Percentiles rank a stretch among this genome's conserved stretches.
Conservation (phyloP, 352 stramenopile species). For the Plasmopara halstedii region DNA sequence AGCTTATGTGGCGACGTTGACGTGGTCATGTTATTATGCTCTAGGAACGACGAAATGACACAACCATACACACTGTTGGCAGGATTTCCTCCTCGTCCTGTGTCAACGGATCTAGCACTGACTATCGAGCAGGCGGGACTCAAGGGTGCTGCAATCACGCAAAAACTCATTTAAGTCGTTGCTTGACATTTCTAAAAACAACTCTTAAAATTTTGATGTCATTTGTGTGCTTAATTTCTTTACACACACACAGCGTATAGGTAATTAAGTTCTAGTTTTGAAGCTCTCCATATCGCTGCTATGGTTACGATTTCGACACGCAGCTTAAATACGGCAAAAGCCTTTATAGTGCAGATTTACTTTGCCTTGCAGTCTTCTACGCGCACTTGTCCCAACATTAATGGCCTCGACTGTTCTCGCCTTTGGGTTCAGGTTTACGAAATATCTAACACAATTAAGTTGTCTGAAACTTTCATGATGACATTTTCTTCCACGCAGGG, state of each 20-base stretch:
- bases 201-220: neutral
- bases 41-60: constrained; percentile 57
- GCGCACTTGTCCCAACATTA: constrained; percentile 37
- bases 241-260: constrained; percentile 4
- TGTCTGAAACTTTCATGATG: neutral
- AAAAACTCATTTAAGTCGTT: constrained; percentile 80
- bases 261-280: constrained; percentile 1
- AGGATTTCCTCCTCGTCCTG: constrained; percentile 86
- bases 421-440: constrained; percentile 66
- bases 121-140: constrained; percentile 89
- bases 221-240: neutral
- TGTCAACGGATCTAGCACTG: constrained; percentile 74
- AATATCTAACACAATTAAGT: neutral
- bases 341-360: constrained; percentile 53
- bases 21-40: constrained; percentile 1
- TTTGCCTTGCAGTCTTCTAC: constrained; percentile 27
- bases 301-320: constrained; percentile 2
- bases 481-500: constrained; percentile 24
- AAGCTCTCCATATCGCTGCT: too few species aligned
- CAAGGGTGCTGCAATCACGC: constrained; percentile 86
- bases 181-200: neutral
- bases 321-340: constrained; percentile 42
- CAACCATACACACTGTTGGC: constrained; percentile 87
- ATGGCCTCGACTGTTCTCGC: constrained; percentile 52
- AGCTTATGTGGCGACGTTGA: neutral